These are phyloP conservation scores for Ceratobasidium sp. DNA, from an alignment of 1,284 basidiomycete genomes.

Conservation along the genomic window DNA sequence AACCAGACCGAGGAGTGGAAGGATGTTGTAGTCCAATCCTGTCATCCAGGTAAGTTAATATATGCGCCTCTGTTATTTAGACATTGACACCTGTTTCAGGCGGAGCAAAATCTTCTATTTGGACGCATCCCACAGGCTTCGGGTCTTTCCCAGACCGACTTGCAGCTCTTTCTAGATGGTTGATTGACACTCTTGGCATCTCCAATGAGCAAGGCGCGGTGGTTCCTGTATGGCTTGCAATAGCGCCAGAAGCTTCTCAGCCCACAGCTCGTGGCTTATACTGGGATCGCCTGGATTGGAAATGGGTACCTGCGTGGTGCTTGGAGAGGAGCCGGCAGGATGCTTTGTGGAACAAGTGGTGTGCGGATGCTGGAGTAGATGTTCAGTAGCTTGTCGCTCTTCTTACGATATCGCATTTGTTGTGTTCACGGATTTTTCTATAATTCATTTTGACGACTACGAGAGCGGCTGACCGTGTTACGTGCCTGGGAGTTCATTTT, in stretches of 20 bases:
- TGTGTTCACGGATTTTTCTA: no score
- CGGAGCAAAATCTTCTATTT: constrained; percentile 1
- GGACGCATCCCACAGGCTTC: not conserved
- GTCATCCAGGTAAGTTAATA: constrained; percentile 14
- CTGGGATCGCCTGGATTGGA: constrained; percentile 45
- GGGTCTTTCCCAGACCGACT: not conserved
- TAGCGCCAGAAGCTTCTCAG: not conserved
- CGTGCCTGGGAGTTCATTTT: no score
- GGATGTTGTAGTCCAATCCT: constrained; percentile 33
- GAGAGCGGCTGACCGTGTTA: no score
- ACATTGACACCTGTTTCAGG: not conserved
- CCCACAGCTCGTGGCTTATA: constrained; percentile 31
- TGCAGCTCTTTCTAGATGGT: not conserved
- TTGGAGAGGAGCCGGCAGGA: constrained; percentile 20
- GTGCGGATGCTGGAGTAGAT: constrained; percentile 5
- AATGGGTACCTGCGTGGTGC: constrained; percentile 44
- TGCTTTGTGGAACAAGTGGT: constrained; percentile 42
- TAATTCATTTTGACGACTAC: no score
- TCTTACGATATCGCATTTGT: no score
- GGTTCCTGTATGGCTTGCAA: constrained; percentile 32
- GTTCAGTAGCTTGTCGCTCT: no score
- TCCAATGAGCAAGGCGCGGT: constrained; percentile 42
- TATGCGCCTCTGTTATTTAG: not conserved
- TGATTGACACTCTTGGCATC: constrained; percentile 31
- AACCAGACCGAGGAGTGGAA: constrained; percentile 19